phyloP scores from a whole-genome alignment of 225 moss, liverwort and hornwort genomes.

The Anthoceros angustus region DNA sequence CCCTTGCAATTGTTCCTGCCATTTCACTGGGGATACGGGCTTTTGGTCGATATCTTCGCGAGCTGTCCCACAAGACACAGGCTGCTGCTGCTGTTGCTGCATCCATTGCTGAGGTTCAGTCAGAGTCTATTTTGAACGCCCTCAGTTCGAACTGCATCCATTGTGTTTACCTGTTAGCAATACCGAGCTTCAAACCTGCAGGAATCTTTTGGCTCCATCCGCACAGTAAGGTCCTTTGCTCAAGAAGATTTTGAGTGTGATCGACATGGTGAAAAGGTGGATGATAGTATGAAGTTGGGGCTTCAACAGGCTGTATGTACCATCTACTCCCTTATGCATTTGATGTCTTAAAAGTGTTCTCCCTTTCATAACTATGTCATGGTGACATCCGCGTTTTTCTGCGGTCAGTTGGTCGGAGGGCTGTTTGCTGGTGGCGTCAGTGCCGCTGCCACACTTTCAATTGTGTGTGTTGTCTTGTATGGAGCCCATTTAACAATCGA shows the following conservation, averaged over 20 bases:
- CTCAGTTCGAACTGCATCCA: neutral
- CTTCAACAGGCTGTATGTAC: conserved; percentile 70
- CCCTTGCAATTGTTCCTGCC: conserved; percentile 72
- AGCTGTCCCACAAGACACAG: conserved; percentile 88
- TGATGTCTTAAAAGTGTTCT: neutral
- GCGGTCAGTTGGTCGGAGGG: conserved; percentile 46
- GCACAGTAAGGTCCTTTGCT: conserved; percentile 91
- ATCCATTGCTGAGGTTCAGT: conserved; percentile 78
- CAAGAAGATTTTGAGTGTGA: conserved; percentile 60
- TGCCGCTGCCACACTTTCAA: conserved; percentile 78
- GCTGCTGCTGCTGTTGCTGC: conserved; percentile 88
- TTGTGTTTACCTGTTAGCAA: neutral
- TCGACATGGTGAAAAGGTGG: conserved; percentile 53
- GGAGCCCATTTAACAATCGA: conserved; percentile 81
- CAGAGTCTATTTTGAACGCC: neutral
- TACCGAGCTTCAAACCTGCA: conserved; percentile 13
- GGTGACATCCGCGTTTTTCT: conserved; percentile 5
- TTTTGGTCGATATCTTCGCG: conserved; percentile 85
- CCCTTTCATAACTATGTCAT: neutral
- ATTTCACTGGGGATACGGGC: conserved; percentile 75
- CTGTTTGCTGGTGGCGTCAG: conserved; percentile 87
- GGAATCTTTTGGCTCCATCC: conserved; percentile 95
- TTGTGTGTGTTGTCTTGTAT: conserved; percentile 84
- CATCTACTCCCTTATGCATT: neutral
- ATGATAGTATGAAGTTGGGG: conserved; percentile 58